These are phyloP conservation scores for Malus hybrid DNA, from an alignment of 331 rosid species.

Conservation along the genomic window DNA sequence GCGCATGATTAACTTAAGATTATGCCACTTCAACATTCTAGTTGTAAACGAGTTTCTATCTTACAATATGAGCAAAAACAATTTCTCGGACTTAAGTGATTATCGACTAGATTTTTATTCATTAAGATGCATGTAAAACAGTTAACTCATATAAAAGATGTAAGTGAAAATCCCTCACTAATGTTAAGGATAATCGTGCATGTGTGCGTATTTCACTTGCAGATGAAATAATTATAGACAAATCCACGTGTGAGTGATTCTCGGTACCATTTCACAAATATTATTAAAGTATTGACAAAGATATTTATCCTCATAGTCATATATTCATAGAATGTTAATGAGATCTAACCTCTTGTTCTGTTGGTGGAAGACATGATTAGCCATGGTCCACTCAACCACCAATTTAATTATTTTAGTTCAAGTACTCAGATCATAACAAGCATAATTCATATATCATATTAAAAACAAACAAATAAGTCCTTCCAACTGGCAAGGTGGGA, in stretches of 20 bases:
- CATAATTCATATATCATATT: background rate
- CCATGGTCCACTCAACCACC: background rate
- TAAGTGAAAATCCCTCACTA: background rate
- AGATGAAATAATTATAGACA: background rate
- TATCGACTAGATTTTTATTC: background rate
- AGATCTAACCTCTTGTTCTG: background rate
- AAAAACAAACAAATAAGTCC: background rate
- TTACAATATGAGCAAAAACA: background rate
- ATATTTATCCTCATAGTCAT: background rate
- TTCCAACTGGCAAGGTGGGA: conserved; percentile 1
- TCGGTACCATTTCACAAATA: too few relatives aligned
- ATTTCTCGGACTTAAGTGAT: background rate
- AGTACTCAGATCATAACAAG: background rate
- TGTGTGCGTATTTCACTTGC: background rate
- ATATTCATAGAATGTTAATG: background rate
- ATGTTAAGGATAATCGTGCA: background rate
- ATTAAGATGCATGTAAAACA: too few relatives aligned
- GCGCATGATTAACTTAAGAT: too few relatives aligned
- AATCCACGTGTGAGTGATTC: background rate
- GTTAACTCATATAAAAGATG: too few relatives aligned
- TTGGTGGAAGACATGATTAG: background rate
- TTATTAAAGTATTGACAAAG: too few relatives aligned
- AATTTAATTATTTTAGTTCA: background rate
- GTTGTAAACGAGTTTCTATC: too few relatives aligned
- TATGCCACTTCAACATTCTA: too few relatives aligned